phyloP scores from a whole-genome alignment of 2,329 filamentous ascomycete genomes.

The Penicillium rolfsii region DNA sequence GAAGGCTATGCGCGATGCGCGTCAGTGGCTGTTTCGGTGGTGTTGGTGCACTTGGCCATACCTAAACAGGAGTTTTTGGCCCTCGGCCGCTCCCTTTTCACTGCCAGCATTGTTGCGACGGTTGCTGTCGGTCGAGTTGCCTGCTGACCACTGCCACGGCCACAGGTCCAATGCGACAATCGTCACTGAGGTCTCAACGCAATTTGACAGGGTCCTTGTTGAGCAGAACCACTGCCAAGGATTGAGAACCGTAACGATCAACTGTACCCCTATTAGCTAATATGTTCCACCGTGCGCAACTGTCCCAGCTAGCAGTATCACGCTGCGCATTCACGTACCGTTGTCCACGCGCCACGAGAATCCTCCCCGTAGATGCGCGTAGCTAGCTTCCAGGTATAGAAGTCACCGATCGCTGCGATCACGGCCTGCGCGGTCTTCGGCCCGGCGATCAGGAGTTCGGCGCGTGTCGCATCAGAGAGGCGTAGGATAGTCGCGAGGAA shows the following conservation, averaged over 20 bases:
- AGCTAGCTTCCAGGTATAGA: slow-evolving; percentile 83
- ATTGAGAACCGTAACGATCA: slow-evolving; percentile 71
- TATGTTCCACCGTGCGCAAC: slow-evolving; percentile 3
- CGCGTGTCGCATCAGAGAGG: slow-evolving; percentile 59
- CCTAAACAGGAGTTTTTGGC: slow-evolving; percentile 26
- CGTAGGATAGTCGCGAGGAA: slow-evolving; percentile 59
- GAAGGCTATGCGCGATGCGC: slow-evolving; percentile 49
- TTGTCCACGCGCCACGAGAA: slow-evolving; percentile 65
- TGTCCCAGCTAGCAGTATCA: neutral
- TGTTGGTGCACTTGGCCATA: slow-evolving; percentile 25
- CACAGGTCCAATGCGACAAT: slow-evolving; percentile 77
- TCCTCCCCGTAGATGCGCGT: slow-evolving; percentile 70
- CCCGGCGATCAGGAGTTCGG: slow-evolving; percentile 69
- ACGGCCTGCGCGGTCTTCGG: slow-evolving; percentile 77
- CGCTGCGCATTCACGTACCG: slow-evolving; percentile 55
- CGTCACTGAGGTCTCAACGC: slow-evolving; percentile 86
- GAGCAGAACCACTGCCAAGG: slow-evolving; percentile 98
- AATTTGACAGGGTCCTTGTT: slow-evolving; percentile 91
- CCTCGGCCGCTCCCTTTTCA: slow-evolving; percentile 16
- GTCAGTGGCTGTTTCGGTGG: slow-evolving; percentile 14
- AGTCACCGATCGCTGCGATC: slow-evolving; percentile 78
- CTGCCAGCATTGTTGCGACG: slow-evolving; percentile 10
- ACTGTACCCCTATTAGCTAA: slow-evolving; percentile 50
- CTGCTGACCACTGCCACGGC: slow-evolving; percentile 75
- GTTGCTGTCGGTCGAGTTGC: slow-evolving; percentile 43